phyloP scores from a whole-genome alignment of 2,329 filamentous ascomycete species.

The Colletotrichum tropicicola region DNA sequence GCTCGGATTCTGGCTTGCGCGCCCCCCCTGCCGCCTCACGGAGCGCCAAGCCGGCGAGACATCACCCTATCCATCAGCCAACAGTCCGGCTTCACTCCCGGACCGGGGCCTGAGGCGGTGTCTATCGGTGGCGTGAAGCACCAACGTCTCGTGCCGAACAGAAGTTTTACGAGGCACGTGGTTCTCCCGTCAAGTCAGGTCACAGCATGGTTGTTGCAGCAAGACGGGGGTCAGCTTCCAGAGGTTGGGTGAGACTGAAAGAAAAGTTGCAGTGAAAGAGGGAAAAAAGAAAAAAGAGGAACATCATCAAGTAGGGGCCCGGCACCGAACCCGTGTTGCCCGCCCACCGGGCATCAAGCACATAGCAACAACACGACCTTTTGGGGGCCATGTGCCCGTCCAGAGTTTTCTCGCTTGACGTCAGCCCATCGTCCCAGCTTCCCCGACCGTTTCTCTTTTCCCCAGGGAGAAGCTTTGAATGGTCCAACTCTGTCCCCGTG shows the following conservation, averaged over 20 bases:
- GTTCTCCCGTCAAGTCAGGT: neutral
- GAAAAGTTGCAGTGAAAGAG: too few species aligned
- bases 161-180: neutral
- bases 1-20: neutral
- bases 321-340: neutral
- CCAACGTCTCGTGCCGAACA: neutral
- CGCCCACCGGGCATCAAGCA: neutral
- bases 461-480: neutral
- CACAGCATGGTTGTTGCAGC: neutral
- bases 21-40: neutral
- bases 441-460: neutral
- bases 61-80: neutral
- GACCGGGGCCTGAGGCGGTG: slow-evolving; percentile 5
- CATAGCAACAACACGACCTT: neutral
- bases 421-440: neutral
- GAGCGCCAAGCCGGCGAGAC: slow-evolving; percentile 9
- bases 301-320: neutral
- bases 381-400: slow-evolving; percentile 4
- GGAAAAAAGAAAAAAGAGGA: neutral
- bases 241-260: too few species aligned
- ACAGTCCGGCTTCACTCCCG: neutral
- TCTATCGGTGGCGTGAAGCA: neutral
- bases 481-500: slow-evolving; percentile 5
- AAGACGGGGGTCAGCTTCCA: too few species aligned
- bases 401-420: slow-evolving; percentile 6